phyloP scores from a whole-genome alignment of 148 eudicot species.

The Diospyros lotus region DNA sequence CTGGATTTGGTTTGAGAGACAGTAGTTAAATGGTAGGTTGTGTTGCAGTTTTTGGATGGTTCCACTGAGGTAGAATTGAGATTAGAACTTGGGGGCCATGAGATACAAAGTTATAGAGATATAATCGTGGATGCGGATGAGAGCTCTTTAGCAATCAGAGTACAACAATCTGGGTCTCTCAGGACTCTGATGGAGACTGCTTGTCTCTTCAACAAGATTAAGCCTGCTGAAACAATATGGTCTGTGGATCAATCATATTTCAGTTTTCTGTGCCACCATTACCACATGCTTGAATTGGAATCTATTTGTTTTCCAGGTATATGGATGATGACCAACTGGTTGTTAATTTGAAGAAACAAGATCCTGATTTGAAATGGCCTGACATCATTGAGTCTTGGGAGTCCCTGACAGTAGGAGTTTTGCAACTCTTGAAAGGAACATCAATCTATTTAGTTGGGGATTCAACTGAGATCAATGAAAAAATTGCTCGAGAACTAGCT shows the following conservation, averaged over 20 bases:
- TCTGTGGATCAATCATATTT: conserved; percentile 20
- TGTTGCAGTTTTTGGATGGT: conserved; percentile 80
- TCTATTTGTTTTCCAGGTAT: conserved; percentile 44
- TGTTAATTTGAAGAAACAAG: conserved; percentile 81
- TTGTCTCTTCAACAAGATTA: conserved; percentile 66
- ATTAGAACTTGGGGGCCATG: conserved; percentile 44
- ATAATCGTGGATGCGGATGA: conserved; percentile 67
- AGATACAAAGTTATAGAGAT: conserved; percentile 47
- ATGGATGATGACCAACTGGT: conserved; percentile 81
- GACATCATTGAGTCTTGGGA: conserved; percentile 91
- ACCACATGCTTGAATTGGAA: conserved; percentile 7
- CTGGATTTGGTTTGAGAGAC: conserved; percentile 4
- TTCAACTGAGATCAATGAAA: conserved; percentile 71
- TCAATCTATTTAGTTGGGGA: conserved; percentile 82
- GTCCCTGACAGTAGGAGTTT: conserved; percentile 66
- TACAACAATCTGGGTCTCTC: conserved; percentile 38
- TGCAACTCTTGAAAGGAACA: conserved; percentile 76
- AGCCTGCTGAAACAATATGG: conserved; percentile 98
- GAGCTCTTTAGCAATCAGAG: conserved; percentile 45
- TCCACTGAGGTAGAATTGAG: conserved; percentile 78
- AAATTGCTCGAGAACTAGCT: conserved; percentile 77
- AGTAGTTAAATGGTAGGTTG: conserved; percentile 13
- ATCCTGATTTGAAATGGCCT: conserved; percentile 84
- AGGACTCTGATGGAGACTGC: conserved; percentile 67
- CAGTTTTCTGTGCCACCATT: not conserved